Evolutionary conservation across 768 basidiomycete genomes (phyloP), one percentile per base, ranked within the genome.

Genomic region (Tulasnella calospora): DNA sequence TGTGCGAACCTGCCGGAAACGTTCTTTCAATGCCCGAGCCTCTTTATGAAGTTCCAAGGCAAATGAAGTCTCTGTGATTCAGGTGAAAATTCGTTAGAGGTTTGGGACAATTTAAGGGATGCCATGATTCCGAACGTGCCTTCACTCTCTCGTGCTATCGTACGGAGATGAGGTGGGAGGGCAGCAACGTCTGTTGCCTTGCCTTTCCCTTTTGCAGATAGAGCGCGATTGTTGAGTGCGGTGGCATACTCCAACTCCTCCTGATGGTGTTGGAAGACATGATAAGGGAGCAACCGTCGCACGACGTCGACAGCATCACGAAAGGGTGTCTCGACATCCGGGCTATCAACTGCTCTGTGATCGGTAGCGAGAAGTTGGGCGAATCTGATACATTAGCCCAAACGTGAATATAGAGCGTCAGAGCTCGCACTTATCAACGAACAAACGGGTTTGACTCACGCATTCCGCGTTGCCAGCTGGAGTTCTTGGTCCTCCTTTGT

Each of bases 221-320:
- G 21, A 23, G 17, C 71, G 27, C 27, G 40, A n/a, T 36, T 38
- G 69, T 46, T 57, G 30, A 78, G 55, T 70, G 80, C 8, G 41
- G 86, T 82, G 38, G 81, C 41, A 74, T 74, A 79, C 44, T 85
- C 83, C 80, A 93, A 80, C 80, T 95, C 94, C 69, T 91, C 90
- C 78, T 84, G 84, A 0, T 93, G 93, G 79, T 93, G 91, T 80
- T 92, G 92, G 80, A 91, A 93, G 73, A 94, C 84, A 82, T 95
- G 94, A 81, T 93, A 94, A 0, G 94, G 93, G 30, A 94, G 85
- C 30, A 95, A 86, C 73, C 93, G 88, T n/a, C 89, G 87, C 33
- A 94, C 86, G 3, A 87, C 91, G 82, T 95, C 94, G 7, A 84
- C 82, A 12, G 86, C 83, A 81, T 92, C 89, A 19, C 81, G 79